These are phyloP conservation scores for Dendrobium nobile DNA, from an alignment of 106 monocot genomes.

Conservation along the genomic window DNA sequence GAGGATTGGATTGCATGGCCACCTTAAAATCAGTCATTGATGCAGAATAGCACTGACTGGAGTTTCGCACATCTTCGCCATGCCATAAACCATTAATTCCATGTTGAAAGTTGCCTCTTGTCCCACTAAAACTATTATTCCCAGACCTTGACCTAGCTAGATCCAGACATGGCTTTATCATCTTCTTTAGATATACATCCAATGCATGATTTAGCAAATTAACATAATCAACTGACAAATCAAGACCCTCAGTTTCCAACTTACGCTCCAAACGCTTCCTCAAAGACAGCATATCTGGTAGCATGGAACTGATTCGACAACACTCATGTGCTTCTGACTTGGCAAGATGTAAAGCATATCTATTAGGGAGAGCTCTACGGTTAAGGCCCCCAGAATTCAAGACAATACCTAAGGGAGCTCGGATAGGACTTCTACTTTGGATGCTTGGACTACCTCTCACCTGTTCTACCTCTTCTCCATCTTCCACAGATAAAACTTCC, in stretches of 20 bases:
- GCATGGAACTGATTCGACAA: constrained; percentile 27
- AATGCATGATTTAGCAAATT: constrained; percentile 51
- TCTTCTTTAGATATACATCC: constrained; percentile 56
- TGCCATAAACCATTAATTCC: constrained; percentile 20
- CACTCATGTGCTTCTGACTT: constrained; percentile 12
- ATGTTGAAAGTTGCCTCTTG: constrained; percentile 16
- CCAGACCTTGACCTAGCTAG: constrained; percentile 48
- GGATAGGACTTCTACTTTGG: constrained; percentile 85
- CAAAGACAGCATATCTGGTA: constrained; percentile 47
- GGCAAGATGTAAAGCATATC: constrained; percentile 5
- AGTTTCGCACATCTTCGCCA: constrained; percentile 18
- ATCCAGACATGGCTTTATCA: constrained; percentile 69
- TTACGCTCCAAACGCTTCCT: constrained; percentile 33
- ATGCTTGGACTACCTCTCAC: constrained; percentile 59
- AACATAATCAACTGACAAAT: constrained; percentile 37
- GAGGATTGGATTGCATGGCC: constrained; percentile 56
- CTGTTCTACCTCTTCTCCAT: constrained; percentile 98
- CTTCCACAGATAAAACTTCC: constrained; percentile 71
- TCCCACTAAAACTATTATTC: constrained; percentile 4
- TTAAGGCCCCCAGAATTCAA: constrained; percentile 8
- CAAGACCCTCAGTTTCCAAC: constrained; percentile 40
- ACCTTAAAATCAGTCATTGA: constrained; percentile 41
- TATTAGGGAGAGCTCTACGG: constrained; percentile 10
- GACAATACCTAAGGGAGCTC: constrained; percentile 66
- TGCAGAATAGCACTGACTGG: constrained; percentile 25